Percentiles rank a stretch among this genome's conserved stretches.
These are phyloP conservation scores for Phoma sp. DNA, from an alignment of 2,329 filamentous ascomycete species.

Conservation along the genomic window DNA sequence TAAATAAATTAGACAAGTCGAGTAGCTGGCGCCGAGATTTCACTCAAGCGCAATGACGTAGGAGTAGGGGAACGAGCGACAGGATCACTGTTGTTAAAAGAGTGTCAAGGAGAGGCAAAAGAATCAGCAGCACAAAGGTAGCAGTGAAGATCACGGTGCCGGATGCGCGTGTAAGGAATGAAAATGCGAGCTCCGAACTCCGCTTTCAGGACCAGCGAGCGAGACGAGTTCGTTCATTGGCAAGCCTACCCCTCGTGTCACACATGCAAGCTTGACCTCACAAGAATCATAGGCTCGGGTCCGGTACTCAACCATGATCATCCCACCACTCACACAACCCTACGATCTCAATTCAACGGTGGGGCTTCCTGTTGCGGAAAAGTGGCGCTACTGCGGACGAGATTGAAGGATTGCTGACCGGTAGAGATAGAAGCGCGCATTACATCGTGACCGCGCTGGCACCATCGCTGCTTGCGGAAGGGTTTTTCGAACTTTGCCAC, in stretches of 20 bases:
- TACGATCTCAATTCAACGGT: not conserved
- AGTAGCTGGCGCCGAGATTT: not conserved
- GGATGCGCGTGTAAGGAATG: slow-evolving; percentile 1
- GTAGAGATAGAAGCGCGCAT: not conserved
- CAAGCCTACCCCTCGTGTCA: not conserved
- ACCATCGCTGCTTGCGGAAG: not conserved
- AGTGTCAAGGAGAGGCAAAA: slow-evolving; percentile 2
- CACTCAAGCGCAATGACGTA: not conserved
- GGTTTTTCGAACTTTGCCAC: too few species aligned
- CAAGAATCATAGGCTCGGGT: not conserved
- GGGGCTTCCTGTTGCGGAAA: slow-evolving; percentile 8
- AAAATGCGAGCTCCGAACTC: not conserved
- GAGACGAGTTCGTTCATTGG: slow-evolving; percentile 1
- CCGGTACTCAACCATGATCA: not conserved
- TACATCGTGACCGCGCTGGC: not conserved
- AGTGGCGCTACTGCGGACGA: not conserved
- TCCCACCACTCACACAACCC: not conserved
- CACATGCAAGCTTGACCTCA: not conserved
- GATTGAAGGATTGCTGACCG: slow-evolving; percentile 6
- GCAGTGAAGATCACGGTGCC: slow-evolving; percentile 5
- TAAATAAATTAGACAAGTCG: slow-evolving; percentile 15
- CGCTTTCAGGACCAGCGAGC: slow-evolving; percentile 2
- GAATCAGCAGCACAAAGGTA: slow-evolving; percentile 3
- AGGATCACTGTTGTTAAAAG: not conserved
- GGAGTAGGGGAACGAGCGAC: not conserved